Evolutionary conservation across 2,329 filamentous ascomycete species (phyloP), one percentile per base, ranked within the genome.

Genomic region (Pseudogymnoascus sp.): DNA sequence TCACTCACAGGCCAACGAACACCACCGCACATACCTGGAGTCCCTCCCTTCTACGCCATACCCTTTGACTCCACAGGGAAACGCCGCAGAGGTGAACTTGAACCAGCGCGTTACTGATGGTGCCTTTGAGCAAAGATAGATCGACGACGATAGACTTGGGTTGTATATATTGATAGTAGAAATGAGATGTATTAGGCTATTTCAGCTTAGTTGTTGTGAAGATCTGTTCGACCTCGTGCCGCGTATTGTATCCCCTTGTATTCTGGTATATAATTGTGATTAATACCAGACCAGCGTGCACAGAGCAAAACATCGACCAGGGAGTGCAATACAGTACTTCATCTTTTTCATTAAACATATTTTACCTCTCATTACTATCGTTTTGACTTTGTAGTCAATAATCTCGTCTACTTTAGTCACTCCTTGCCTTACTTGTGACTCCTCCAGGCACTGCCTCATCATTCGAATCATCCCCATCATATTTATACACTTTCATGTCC

Each of bases 11-110:
- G 93, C 93, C 66, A 86, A 97, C 74, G 91, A 96, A 76, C 89
- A 96, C 73, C 86, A 97, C 82, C 85, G 91, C 74, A 83, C 88
- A 75, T 85, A 92, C 75, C 86, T 97, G 69, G 85, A 97, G 79
- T 88, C 93, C 63, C 83, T 93, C 14, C 88, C 91, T 31, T 79
- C 85, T 68, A 92, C 90, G 16, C 87, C 90, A 66, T 96, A 95
- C 76, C 93, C 93, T 40, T 83, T 97, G 63, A 82, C 79, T 66
- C 79, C 86, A n/a, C 79, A 78, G 56, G 82, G 81, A 46, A 77
- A 86, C 67, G 73, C 80, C n/a, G 84, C 80, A 25, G 82, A 87
- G 73, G 81, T 88, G 34, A 77, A 79, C 43, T 79, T 83, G 71
- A 77, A 77, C 53, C 84, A 88, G 74, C 78, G 80, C 66, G 80